phyloP scores from a whole-genome alignment of 176 grass and related monocot genomes.

The Eragrostis nindensis region DNA sequence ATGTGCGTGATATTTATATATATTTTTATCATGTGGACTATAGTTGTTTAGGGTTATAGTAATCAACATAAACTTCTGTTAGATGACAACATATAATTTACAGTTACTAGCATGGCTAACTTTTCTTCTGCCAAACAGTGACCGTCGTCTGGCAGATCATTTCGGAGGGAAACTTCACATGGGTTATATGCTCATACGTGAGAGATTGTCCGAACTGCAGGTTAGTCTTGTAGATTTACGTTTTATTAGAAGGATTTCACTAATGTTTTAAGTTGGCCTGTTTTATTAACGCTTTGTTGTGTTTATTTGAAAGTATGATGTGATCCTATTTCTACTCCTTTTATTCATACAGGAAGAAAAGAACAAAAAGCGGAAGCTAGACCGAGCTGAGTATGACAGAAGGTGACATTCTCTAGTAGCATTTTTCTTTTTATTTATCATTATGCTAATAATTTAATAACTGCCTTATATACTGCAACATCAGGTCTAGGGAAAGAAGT shows the following conservation, averaged over 20 bases:
- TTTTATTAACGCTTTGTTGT: constrained; percentile 32
- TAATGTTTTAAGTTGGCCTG: constrained; percentile 27
- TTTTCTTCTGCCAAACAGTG: constrained; percentile 56
- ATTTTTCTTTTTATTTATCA: neutral
- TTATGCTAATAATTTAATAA: neutral
- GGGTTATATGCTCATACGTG: constrained; percentile 93
- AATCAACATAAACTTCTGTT: constrained; percentile 21
- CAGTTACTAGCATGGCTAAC: constrained; percentile 21
- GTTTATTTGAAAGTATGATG: constrained; percentile 28
- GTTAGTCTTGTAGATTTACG: constrained; percentile 40
- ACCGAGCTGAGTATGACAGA: constrained; percentile 59
- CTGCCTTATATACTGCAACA: constrained; percentile 13
- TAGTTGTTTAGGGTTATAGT: constrained; percentile 41
- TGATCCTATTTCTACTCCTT: constrained; percentile 41
- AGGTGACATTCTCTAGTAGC: constrained; percentile 41
- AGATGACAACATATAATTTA: neutral
- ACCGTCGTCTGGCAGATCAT: constrained; percentile 96
- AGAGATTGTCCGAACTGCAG: constrained; percentile 76
- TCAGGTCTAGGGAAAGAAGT: constrained; percentile 81
- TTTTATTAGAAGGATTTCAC: constrained; percentile 37
- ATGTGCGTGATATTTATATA: constrained; percentile 73
- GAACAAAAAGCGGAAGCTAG: constrained; percentile 75
- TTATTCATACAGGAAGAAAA: constrained; percentile 74
- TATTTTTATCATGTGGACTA: constrained; percentile 42
- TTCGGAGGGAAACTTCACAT: constrained; percentile 99